Conservation (phyloP, 2,329 filamentous ascomycete genomes). For the Penicillium sp. region DNA sequence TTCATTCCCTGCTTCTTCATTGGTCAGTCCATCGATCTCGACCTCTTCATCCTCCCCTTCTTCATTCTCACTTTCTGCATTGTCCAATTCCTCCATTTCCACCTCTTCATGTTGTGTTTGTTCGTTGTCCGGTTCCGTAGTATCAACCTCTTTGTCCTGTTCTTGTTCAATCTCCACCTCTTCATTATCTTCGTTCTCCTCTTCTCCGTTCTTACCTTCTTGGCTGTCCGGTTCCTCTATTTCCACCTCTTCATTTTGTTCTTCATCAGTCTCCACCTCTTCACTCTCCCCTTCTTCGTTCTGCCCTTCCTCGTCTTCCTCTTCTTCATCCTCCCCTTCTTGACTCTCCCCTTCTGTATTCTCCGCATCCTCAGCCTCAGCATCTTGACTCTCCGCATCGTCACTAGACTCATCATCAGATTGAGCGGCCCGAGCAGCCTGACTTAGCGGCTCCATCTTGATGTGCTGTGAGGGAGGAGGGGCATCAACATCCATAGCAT, state of each 20-base stretch:
- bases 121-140: neutral
- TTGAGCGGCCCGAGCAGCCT: neutral
- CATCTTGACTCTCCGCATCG: slow-evolving; percentile 12
- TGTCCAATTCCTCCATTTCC: no score
- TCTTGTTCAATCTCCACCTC: neutral
- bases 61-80: neutral
- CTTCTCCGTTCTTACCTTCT: no score
- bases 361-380: slow-evolving; percentile 2
- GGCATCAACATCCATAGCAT: slow-evolving; percentile 25
- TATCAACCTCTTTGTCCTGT: neutral
- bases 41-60: neutral
- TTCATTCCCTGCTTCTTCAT: neutral
- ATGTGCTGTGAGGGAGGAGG: slow-evolving; percentile 7
- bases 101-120: no score
- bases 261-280: neutral
- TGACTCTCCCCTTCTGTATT: slow-evolving; percentile 18
- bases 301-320: neutral
- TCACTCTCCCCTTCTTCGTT: neutral
- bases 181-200: neutral
- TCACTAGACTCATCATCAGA: neutral
- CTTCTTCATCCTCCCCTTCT: slow-evolving; percentile 12
- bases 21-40: no score
- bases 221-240: neutral
- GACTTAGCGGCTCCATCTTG: slow-evolving; percentile 14
- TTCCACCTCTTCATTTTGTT: neutral